Evolutionary conservation across 2,329 filamentous ascomycete genomes (phyloP).

Genomic region (Aspergillus novoparasiticus): DNA sequence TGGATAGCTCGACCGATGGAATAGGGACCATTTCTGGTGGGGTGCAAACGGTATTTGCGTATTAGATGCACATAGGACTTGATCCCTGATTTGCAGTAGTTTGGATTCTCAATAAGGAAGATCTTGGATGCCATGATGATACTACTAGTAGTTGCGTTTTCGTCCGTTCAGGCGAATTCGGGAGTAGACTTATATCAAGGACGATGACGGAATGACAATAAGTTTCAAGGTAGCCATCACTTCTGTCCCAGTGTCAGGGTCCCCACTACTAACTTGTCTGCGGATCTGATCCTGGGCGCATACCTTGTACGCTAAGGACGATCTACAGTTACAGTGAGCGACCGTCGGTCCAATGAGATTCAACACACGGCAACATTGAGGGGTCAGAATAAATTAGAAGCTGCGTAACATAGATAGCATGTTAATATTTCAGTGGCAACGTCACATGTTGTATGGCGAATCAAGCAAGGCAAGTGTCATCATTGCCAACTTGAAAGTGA

Average conservation of each 20-base stretch:
- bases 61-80: slow-evolving; percentile 66
- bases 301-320: background rate
- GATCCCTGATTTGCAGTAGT: slow-evolving; percentile 60
- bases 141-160: background rate
- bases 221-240: background rate
- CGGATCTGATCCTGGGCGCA: background rate
- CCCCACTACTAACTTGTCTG: background rate
- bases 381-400: background rate
- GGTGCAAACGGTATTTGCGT: slow-evolving; percentile 64
- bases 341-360: background rate
- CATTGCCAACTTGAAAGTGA: no score
- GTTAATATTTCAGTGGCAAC: background rate
- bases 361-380: background rate
- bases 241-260: background rate
- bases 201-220: background rate
- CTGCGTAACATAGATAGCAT: background rate
- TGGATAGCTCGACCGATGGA: slow-evolving; percentile 52
- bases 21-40: slow-evolving; percentile 66
- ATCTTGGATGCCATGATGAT: slow-evolving; percentile 49
- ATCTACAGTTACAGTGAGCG: slow-evolving; percentile 3
- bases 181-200: background rate
- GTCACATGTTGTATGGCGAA: background rate
- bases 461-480: background rate
- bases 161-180: background rate
- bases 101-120: slow-evolving; percentile 58